phyloP scores from a whole-genome alignment of 2,329 filamentous ascomycete genomes.

The Fusarium sp. region DNA sequence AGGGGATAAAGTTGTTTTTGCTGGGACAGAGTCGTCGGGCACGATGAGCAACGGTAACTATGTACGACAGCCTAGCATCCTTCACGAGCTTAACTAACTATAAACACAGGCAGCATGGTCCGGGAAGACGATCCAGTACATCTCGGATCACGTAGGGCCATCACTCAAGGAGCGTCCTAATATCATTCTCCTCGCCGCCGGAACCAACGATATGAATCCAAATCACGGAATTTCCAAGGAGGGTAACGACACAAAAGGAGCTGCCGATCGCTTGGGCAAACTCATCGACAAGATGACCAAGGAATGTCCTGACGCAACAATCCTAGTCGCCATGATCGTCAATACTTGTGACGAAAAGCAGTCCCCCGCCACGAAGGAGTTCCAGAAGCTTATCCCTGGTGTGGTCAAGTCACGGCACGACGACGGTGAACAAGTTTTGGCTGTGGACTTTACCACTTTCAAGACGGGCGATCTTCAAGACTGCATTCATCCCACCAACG shows the following conservation, averaged over 20 bases:
- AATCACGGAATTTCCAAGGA: slow-evolving; percentile 15
- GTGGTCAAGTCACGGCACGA: slow-evolving; percentile 7
- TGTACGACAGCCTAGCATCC: neutral
- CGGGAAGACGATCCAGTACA: slow-evolving; percentile 27
- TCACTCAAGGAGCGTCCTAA: slow-evolving; percentile 19
- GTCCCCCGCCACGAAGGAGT: neutral
- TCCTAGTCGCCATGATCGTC: slow-evolving; percentile 25
- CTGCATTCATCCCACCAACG: slow-evolving; percentile 40
- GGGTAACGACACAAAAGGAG: slow-evolving; percentile 13
- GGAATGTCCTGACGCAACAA: slow-evolving; percentile 20
- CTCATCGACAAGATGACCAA: slow-evolving; percentile 26
- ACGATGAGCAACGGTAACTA: slow-evolving; percentile 9
- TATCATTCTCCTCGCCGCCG: slow-evolving; percentile 19
- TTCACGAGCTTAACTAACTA: neutral
- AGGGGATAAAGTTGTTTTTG: slow-evolving; percentile 16
- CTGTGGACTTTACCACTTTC: slow-evolving; percentile 29
- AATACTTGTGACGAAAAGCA: slow-evolving; percentile 11
- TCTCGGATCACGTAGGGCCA: slow-evolving; percentile 9
- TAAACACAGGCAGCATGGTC: slow-evolving; percentile 23
- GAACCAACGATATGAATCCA: slow-evolving; percentile 30
- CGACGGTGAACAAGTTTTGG: slow-evolving; percentile 15
- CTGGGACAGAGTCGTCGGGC: slow-evolving; percentile 18
- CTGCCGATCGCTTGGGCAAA: slow-evolving; percentile 10
- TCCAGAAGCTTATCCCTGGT: slow-evolving; percentile 1
- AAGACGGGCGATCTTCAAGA: slow-evolving; percentile 19